Evolutionary conservation across 2,329 filamentous ascomycete genomes (phyloP), one percentile per base, ranked within the genome.

Genomic region (Sporothrix mexicana): DNA sequence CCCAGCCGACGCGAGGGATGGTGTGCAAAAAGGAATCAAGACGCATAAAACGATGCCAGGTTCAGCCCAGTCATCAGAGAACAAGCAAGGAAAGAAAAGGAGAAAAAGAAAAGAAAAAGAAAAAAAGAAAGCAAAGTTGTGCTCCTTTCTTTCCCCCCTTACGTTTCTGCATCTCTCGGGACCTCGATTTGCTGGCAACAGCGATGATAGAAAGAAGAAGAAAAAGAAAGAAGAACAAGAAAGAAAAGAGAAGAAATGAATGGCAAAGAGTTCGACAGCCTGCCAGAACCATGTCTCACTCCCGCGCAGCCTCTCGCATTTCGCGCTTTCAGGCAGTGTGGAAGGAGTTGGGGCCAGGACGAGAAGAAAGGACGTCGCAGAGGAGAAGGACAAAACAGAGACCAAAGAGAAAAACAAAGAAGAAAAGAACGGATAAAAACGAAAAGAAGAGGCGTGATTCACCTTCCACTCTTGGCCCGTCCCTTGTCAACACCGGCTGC

Each of bases 111-210:
- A 70, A 41, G 12, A 41, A 62, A 30, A 25, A 62, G 41, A 67
- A 49, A 66, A 64, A 23, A 66, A 57, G 25, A 4, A 53, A 62
- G 3, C 51, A n/a, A 47, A n/a, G 10, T 15, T 13, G 8, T 15
- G 15, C 53, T 61, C 41, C 20, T 7, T 15, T 59, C 57, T 17
- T 20, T 55, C 30, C 17, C 13, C n/a, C 23, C 25, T 15, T 49
- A 10, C 30, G 47, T 43, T 55, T 55, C 41, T 45, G n/a, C n/a
- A 23, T 15, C n/a, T 12, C 30, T 45, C 36, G 36, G 61, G 61
- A 43, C 17, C 41, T 64, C 45, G 61, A 47, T 45, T 45, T 64
- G 61, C 23, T 64, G 61, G 61, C 61, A n/a, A 64, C 30, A 30
- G 5, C 30, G 30, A 30, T 30, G 30, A n/a, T 17, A 45, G n/a